Conservation (phyloP, 2,329 filamentous ascomycete species). For the Sporothrix luriei region DNA sequence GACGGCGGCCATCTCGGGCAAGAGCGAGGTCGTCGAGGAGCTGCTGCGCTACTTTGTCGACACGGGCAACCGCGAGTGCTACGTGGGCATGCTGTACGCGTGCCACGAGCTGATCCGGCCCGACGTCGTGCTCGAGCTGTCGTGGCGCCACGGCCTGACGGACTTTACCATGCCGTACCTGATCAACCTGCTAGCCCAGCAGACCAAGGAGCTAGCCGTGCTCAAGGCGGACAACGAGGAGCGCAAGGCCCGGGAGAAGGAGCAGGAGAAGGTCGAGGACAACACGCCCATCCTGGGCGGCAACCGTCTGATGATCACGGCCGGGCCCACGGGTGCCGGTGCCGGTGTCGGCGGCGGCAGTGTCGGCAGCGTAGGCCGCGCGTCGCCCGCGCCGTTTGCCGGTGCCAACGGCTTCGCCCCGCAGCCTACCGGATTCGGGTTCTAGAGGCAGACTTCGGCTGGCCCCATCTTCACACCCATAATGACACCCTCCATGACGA, state of each 20-base stretch:
- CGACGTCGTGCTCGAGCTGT: constrained; percentile 90
- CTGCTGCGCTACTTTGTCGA: constrained; percentile 97
- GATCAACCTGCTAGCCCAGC: constrained; percentile 96
- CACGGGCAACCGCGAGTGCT: constrained; percentile 98
- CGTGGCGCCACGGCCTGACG: constrained; percentile 90
- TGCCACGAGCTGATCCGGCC: constrained; percentile 97
- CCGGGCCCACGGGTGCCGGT: constrained; percentile 66
- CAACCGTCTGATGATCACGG: constrained; percentile 91
- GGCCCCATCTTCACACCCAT: constrained; percentile 21
- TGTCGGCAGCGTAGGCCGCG: constrained; percentile 47
- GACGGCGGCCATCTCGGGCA: constrained; percentile 88
- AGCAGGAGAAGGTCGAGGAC: constrained; percentile 77
- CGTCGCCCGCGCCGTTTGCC: constrained; percentile 69
- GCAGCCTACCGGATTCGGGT: constrained; percentile 79
- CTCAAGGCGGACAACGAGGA: constrained; percentile 93
- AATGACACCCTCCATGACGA: constrained; percentile 26
- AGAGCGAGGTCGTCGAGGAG: constrained; percentile 91
- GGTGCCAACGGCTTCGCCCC: constrained; percentile 88
- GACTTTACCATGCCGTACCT: constrained; percentile 99
- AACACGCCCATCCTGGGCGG: constrained; percentile 90
- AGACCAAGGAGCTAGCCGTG: constrained; percentile 78
- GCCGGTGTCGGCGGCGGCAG: too few species aligned
- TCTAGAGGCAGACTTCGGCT: constrained; percentile 48
- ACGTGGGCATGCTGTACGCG: constrained; percentile 98
- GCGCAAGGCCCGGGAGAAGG: constrained; percentile 46